Base-by-base conservation (phyloP, 495 filamentous ascomycete genomes). In the Aspergillus haitiensis region DNA sequence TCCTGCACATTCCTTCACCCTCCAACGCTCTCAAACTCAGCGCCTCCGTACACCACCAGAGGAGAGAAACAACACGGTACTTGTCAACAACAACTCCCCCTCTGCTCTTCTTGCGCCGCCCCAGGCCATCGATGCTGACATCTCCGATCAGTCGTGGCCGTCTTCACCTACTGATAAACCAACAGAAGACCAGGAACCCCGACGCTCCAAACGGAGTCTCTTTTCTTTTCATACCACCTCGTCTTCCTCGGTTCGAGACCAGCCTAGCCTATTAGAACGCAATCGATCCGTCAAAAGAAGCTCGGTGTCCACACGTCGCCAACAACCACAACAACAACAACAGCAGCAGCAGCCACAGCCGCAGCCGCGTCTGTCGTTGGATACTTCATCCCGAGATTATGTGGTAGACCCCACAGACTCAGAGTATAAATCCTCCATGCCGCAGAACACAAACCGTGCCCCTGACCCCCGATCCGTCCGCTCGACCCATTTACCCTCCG, bases 1-100 rank as follows among this genome's bases (percentile, higher is more conserved):
- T 58, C 60, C 64, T 7, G 49, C 61, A 9, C 62, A 67, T 54
- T 56, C 62, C 35, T 60, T 64, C 44, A 15, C 44, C 21, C 64
- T 73, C 35, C 61, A 63, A 45, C 71, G 72, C 15, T 70, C 69
- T 0, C 66, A 70, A 36, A 73, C 70, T 39, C 71, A 72, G 36
- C 71, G 71, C 40, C 69, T 60, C 32, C 58, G 50, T 60, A 60
- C 58, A 60, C 58, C 58, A 50, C 58, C 68, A 52, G 47, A 49
- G 16, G n/a, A 45, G n/a, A 35, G 32, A 15, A 42, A 42, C 57
- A 49, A 39, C 39, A 60, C 65, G 52, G 63, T 58, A 66, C 40
- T 48, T 53, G 52, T 48, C 62, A 64, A 39, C 57, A 64, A 57
- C 65, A 42, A 31, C 52, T 45, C n/a, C 46, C 52, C 59, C 45